Conservation (phyloP, 805 yeast genomes). For the Saccharomycopsis synnaedendra region DNA sequence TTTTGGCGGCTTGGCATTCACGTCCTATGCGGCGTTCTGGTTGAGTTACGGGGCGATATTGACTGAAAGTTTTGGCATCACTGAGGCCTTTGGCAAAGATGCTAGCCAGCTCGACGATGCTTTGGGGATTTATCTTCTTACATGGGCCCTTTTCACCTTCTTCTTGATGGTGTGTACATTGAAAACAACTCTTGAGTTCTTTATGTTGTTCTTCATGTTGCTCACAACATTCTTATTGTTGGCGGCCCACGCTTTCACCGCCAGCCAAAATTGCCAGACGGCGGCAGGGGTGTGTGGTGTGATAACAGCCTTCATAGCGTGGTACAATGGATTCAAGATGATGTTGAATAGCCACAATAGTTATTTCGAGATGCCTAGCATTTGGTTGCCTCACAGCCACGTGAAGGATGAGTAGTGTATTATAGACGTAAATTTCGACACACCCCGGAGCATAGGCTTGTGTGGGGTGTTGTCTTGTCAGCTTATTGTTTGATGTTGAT, state of each 20-base stretch:
- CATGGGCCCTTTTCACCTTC: slow-evolving; percentile 38
- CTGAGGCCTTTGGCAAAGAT: slow-evolving; percentile 28
- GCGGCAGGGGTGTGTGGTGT: slow-evolving; percentile 50
- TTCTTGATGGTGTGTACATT: slow-evolving; percentile 38
- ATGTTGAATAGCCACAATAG: slow-evolving; percentile 43
- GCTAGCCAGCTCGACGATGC: slow-evolving; percentile 29
- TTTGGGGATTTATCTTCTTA: slow-evolving; percentile 34
- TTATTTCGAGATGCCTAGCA: slow-evolving; percentile 28
- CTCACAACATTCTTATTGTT: slow-evolving; percentile 38
- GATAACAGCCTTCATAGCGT: slow-evolving; percentile 39
- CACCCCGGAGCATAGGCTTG: no score
- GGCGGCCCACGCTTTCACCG: slow-evolving; percentile 37
- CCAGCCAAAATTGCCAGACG: slow-evolving; percentile 24
- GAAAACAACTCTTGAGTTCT: slow-evolving; percentile 55
- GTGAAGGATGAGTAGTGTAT: background rate
- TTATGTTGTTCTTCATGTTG: slow-evolving; percentile 39
- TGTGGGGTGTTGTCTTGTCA: no score
- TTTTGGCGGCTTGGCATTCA: slow-evolving; percentile 44
- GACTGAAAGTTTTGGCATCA: slow-evolving; percentile 41
- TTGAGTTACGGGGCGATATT: slow-evolving; percentile 47
- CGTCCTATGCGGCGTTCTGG: slow-evolving; percentile 52
- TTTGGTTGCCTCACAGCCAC: background rate
- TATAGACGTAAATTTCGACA: no score
- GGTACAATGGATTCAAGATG: slow-evolving; percentile 52
- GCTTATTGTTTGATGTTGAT: no score